A percentile compares a stretch with the other conserved stretches of the same genome.
These are phyloP conservation scores for Suhomyces atakaporum DNA, from an alignment of 1,139 yeast genomes.

Conservation along the genomic window DNA sequence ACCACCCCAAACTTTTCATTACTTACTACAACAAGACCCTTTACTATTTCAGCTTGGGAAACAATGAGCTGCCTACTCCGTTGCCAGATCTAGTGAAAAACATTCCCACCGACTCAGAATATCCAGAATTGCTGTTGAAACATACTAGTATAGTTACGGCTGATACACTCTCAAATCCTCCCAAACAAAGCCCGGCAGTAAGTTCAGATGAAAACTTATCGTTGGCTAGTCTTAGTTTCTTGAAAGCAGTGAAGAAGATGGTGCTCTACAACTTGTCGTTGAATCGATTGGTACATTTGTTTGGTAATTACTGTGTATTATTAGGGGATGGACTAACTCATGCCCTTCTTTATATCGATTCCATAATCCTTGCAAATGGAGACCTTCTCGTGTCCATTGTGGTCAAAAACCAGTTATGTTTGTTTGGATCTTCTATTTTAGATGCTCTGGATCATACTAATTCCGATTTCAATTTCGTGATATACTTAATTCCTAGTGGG, in stretches of 20 bases:
- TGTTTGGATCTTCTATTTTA: slow-evolving; percentile 33
- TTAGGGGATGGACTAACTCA: slow-evolving; percentile 19
- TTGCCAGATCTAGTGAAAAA: slow-evolving; percentile 7
- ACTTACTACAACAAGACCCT: slow-evolving; percentile 63
- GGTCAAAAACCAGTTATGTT: slow-evolving; percentile 27
- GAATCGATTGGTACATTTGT: slow-evolving; percentile 42
- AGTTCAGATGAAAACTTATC: slow-evolving; percentile 34
- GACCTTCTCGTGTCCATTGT: slow-evolving; percentile 42
- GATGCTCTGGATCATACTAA: no score
- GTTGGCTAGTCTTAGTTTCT: slow-evolving; percentile 55
- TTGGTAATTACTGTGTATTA: slow-evolving; percentile 56
- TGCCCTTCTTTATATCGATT: slow-evolving; percentile 51
- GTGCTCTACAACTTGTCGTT: slow-evolving; percentile 49
- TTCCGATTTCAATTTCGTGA: slow-evolving; percentile 40
- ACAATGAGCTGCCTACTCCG: slow-evolving; percentile 14
- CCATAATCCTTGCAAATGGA: slow-evolving; percentile 54
- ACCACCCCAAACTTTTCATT: slow-evolving; percentile 53
- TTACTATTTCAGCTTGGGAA: slow-evolving; percentile 55
- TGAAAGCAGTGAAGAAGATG: slow-evolving; percentile 61
- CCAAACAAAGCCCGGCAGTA: slow-evolving; percentile 16
- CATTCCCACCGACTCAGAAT: no score
- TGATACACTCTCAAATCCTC: slow-evolving; percentile 30
- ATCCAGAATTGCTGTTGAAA: slow-evolving; percentile 37
- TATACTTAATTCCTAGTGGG: slow-evolving; percentile 76
- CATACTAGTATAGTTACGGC: slow-evolving; percentile 31